Evolutionary conservation across 1,139 yeast species (phyloP).

Genomic region (Pichia sp.): DNA sequence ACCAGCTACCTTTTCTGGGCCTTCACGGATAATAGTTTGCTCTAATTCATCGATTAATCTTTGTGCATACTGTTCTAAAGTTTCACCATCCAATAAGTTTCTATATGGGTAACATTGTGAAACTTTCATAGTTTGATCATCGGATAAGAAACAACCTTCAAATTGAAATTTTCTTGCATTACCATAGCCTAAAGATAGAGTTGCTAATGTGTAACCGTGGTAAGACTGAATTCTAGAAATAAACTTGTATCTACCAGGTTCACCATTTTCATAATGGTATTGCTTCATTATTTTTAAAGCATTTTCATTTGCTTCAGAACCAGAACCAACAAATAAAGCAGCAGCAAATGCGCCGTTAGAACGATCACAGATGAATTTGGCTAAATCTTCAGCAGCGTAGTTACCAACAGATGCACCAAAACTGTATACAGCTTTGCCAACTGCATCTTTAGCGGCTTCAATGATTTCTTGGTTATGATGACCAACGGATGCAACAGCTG

Average conservation of each 20-base stretch:
- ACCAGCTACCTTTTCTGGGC: no score
- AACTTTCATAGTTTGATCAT: no score
- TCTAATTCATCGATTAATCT: no score
- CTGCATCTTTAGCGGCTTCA: conserved; percentile 45
- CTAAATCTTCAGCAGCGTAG: conserved; percentile 48
- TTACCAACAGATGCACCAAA: conserved; percentile 42
- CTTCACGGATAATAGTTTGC: no score
- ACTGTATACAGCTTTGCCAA: conserved; percentile 42
- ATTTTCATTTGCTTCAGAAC: conserved; percentile 62
- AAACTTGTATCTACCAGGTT: conserved; percentile 47
- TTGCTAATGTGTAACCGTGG: conserved; percentile 63
- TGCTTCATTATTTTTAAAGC: conserved; percentile 49
- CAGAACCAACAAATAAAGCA: conserved; percentile 58
- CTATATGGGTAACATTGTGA: no score
- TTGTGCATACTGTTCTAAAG: no score
- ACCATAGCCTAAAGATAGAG: no score
- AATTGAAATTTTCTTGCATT: no score
- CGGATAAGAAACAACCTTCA: no score
- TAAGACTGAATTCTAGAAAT: conserved; percentile 54
- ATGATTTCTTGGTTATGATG: conserved; percentile 51
- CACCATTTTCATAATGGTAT: conserved; percentile 51
- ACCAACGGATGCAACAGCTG: conserved; percentile 56
- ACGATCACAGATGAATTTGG: conserved; percentile 49
- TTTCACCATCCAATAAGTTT: no score
- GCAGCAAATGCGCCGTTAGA: conserved; percentile 54